Percentiles rank a stretch among this genome's conserved stretches.
These are phyloP conservation scores for Aegilops bicornis DNA, from an alignment of 176 grass and related monocot species.

Conservation along the genomic window DNA sequence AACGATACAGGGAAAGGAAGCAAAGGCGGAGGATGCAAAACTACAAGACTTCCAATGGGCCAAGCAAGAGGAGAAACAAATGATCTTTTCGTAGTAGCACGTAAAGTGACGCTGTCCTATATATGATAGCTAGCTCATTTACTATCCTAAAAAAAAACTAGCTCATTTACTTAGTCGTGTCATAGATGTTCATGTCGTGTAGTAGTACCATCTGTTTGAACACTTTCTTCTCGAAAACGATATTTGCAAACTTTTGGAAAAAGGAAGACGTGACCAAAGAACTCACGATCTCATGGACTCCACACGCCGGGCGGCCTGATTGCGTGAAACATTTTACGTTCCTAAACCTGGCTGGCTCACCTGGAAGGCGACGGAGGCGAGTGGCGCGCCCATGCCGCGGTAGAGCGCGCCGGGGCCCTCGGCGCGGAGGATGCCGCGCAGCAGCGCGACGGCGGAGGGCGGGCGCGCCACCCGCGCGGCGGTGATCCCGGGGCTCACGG, in stretches of 20 bases:
- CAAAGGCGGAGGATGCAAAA: neutral
- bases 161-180: neutral
- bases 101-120: conserved; percentile 10
- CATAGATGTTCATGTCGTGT: neutral
- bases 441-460: conserved; percentile 48
- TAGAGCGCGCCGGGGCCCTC: conserved; percentile 91
- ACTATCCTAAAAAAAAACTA: neutral
- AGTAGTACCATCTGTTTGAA: neutral
- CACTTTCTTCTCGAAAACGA: neutral
- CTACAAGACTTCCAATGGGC: neutral
- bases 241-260: neutral
- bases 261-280: neutral
- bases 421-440: conserved; percentile 65
- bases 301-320: neutral
- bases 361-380: conserved; percentile 87
- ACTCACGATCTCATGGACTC: neutral
- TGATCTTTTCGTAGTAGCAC: neutral
- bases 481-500: conserved; percentile 24
- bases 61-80: conserved; percentile 3
- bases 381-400: conserved; percentile 92
- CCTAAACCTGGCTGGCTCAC: neutral
- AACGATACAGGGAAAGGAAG: neutral
- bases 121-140: neutral
- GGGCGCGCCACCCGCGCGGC: conserved; percentile 8
- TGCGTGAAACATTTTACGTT: neutral